Conservation (phyloP, 495 filamentous ascomycete species). For the Neurospora intermedia region DNA sequence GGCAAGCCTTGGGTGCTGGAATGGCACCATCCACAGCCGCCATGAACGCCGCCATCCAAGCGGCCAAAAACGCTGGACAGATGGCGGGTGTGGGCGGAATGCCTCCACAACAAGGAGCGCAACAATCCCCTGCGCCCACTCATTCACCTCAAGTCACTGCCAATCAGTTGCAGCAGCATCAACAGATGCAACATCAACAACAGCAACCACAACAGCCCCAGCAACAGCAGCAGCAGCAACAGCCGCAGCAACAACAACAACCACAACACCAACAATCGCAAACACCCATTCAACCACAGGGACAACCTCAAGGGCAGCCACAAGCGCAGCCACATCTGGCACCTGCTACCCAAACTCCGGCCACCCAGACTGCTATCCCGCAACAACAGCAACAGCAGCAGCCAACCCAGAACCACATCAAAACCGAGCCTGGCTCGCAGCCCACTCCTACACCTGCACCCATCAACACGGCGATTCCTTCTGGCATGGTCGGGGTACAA, state of each 20-base stretch:
- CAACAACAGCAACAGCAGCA: conserved; percentile 22
- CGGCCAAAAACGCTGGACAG: conserved; percentile 35
- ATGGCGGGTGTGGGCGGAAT: conserved; percentile 15
- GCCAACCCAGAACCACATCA: conserved; percentile 21
- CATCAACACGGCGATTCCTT: conserved; percentile 36
- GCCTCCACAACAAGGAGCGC: conserved; percentile 5
- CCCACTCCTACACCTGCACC: conserved; percentile 25
- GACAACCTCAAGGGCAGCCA: conserved; percentile 1
- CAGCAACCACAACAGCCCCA: conserved; percentile 3
- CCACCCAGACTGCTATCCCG: conserved; percentile 9
- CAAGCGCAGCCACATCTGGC: conserved; percentile 4
- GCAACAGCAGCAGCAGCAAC: conserved; percentile 6
- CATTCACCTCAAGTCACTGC: conserved; percentile 15
- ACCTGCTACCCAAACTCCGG: not conserved
- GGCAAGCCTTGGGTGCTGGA: conserved; percentile 9
- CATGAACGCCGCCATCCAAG: conserved; percentile 42
- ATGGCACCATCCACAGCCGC: conserved; percentile 19
- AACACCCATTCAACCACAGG: conserved; percentile 6
- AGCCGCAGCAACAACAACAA: conserved; percentile 9
- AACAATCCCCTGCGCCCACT: conserved; percentile 6
- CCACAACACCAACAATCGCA: conserved; percentile 9
- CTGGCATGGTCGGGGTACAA: conserved; percentile 27
- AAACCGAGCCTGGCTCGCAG: conserved; percentile 30
- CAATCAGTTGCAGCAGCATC: not conserved
- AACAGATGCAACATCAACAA: conserved; percentile 7